Base-by-base conservation (phyloP, 2,329 filamentous ascomycete genomes). In the Tolypocladium endophyticum region DNA sequence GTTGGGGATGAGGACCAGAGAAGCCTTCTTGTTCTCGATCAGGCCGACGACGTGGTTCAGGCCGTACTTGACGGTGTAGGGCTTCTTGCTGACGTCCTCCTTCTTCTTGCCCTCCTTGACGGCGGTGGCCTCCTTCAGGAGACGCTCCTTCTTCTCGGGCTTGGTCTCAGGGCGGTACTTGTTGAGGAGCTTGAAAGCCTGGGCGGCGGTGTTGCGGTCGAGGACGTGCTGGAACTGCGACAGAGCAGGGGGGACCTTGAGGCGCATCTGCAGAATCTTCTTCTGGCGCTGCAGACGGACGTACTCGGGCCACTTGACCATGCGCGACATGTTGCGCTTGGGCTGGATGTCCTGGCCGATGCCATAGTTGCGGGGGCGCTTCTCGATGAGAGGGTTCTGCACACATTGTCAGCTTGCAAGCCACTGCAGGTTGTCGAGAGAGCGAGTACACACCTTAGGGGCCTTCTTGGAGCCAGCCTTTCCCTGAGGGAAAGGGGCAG, bases 101-200 rank as follows among this genome's bases (percentile, higher is more conserved):
- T 97, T 97, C 90, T 97, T 99, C 90, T 97, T 97, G 79, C 95
- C 94, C 80, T 97, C 92, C 77, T 92, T 87, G 77, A 99, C 87
- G 73, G 94, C 95, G 72, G 92, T 96, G 67, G 95, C 94, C 87
- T 99, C 94, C 86, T 96, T 92, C 78, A 90, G 87, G 68, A 99
- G 85, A 81, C 94, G 92, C 85, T 99, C 95, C 88, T 97, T 99
- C 91, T 99, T 99, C 88, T 97, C 93, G 72, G 84, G 82, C 88
- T 97, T 97, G 79, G 90, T 95, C 87, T 99, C 94, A 69, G 94
- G 94, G 73, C 93, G 92, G 89, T 99, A 99, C 87, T 99, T 99
- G 90, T 96, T 96, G 76, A 99, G 90, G 76, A 99, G 88, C 87
- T 97, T 97, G 86, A 99, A 94, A 68, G 90, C 85, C 84, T 97